Conservation (phyloP, 2,329 filamentous ascomycete genomes). For the Penicillium psychrosexuale region DNA sequence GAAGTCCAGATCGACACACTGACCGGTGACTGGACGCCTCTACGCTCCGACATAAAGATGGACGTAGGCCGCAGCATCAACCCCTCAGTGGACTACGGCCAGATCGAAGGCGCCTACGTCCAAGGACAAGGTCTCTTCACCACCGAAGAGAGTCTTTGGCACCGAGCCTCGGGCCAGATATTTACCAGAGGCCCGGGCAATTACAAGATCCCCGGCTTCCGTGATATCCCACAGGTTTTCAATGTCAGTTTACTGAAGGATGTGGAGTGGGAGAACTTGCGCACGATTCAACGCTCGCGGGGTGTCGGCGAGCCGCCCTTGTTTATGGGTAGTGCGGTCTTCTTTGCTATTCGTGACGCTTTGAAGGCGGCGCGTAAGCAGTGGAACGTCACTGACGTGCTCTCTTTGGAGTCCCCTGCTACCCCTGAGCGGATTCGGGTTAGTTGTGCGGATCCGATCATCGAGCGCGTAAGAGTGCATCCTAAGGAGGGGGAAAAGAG, state of each 20-base stretch:
- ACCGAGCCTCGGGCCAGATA: slow-evolving; percentile 59
- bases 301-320: slow-evolving; percentile 62
- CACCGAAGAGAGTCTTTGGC: slow-evolving; percentile 69
- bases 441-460: slow-evolving; percentile 46
- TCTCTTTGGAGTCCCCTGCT: slow-evolving; percentile 50
- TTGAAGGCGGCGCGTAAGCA: slow-evolving; percentile 51
- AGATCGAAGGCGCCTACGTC: slow-evolving; percentile 78
- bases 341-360: slow-evolving; percentile 55
- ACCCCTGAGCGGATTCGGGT: slow-evolving; percentile 51
- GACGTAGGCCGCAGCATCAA: slow-evolving; percentile 68
- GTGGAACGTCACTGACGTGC: slow-evolving; percentile 45
- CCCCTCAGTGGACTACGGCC: slow-evolving; percentile 74
- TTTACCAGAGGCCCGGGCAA: slow-evolving; percentile 62
- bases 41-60: slow-evolving; percentile 94
- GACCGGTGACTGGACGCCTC: slow-evolving; percentile 88
- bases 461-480: slow-evolving; percentile 51
- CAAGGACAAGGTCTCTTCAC: slow-evolving; percentile 80
- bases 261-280: slow-evolving; percentile 52
- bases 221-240: slow-evolving; percentile 65
- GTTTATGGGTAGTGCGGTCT: slow-evolving; percentile 53
- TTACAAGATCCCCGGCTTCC: slow-evolving; percentile 66
- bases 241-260: slow-evolving; percentile 63
- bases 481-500: slow-evolving; percentile 53
- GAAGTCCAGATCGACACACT: slow-evolving; percentile 93
- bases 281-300: slow-evolving; percentile 54